Base-by-base conservation (phyloP, 2,329 filamentous ascomycete genomes). In the Colletotrichum noveboracense region DNA sequence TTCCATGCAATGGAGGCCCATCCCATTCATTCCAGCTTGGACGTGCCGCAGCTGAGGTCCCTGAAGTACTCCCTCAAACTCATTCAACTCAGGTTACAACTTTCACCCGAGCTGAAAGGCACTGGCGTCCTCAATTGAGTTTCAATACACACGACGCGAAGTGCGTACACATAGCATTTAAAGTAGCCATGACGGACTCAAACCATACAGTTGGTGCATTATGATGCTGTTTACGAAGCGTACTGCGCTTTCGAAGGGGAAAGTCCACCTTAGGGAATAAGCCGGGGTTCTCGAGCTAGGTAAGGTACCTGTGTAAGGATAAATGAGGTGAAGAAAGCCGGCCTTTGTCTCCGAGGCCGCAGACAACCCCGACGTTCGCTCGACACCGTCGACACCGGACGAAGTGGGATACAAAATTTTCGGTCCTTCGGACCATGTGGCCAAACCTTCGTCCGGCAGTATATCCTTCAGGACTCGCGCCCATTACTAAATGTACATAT, bases 261-360 rank as follows among this genome's bases (percentile, higher is more conserved):
- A 21, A 13, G 43, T 52, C 43, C n/a, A 21, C 43, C n/a, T 52
- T 3, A 52, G 43, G 43, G 6, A 21, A 21, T 3, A 52, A 52
- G 43, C 43, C 43, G 43, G 43, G 43, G n/a, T 52, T 21, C n/a
- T 52, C n/a, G 12, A 52, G 43, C 43, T 52, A 28, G 26, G 26
- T 28, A 13, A 52, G 43, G 43, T 21, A 52, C 43, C 43, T 13
- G 43, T 7, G 43, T 52, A 21, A 21, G 43, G 43, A 21, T 52
- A 21, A 52, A 52, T 21, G 43, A n/a, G 24, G 58, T n/a, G 18
- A 34, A 38, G 21, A 38, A 36, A 36, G 32, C 28, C 30, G 16
- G 64, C 55, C 65, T 61, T 67, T 30, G 65, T 55, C 70, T 62
- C 70, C 66, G 38, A 62, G 38, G 70, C 66, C 66, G 66, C 70